Percentiles rank a stretch among this genome's conserved stretches.
These are phyloP conservation scores for Triticum timopheevii DNA, from an alignment of 176 grass and related monocot species.

Conservation along the genomic window DNA sequence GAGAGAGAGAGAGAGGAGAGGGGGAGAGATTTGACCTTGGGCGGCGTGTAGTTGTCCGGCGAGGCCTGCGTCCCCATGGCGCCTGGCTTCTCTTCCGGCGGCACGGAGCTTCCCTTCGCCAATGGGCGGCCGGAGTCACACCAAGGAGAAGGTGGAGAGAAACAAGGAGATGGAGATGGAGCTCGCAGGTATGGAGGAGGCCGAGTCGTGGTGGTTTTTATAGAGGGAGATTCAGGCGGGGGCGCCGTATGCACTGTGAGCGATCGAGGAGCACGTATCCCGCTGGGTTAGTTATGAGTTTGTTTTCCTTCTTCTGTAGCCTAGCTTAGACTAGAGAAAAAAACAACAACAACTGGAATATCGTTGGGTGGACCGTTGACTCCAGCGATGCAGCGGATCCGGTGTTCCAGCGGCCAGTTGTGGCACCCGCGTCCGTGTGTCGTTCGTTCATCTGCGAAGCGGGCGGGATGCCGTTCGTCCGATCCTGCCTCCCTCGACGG, in stretches of 20 bases:
- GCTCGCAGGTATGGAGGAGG: neutral
- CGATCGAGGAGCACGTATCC: neutral
- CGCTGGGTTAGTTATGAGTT: neutral
- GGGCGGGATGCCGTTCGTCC: too few relatives aligned
- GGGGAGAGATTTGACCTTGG: neutral
- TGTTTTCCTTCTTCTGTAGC: neutral
- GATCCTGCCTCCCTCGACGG: too few relatives aligned
- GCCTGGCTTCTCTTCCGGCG: neutral
- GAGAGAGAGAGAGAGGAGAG: neutral
- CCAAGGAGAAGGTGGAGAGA: neutral
- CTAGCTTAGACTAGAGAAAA: too few relatives aligned
- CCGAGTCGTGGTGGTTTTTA: neutral
- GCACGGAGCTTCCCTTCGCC: neutral
- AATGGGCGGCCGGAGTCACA: neutral
- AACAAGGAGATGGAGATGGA: neutral
- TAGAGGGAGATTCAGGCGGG: slow-evolving; percentile 5
- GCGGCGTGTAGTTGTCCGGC: neutral
- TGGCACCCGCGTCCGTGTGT: too few relatives aligned
- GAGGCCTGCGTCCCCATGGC: neutral
- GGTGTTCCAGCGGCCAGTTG: neutral
- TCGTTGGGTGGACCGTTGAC: neutral
- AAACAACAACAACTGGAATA: neutral
- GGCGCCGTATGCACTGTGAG: neutral
- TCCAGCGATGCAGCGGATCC: neutral
- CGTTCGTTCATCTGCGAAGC: too few relatives aligned